These are phyloP conservation scores for Plasmodium sp. DNA, from an alignment of 169 alveolate genomes.

Conservation along the genomic window DNA sequence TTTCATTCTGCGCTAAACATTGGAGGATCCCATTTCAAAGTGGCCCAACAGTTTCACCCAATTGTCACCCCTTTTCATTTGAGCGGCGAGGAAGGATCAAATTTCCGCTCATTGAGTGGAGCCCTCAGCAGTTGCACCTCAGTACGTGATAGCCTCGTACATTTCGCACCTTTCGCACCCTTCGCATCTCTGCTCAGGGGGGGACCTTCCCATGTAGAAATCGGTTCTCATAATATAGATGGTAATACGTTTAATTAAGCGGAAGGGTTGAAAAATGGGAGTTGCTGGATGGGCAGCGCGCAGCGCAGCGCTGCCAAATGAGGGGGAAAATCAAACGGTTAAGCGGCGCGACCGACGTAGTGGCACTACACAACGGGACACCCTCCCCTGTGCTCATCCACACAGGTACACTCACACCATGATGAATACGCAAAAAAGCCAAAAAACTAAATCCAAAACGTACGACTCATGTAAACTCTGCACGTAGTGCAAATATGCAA, in stretches of 20 bases:
- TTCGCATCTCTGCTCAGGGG: background rate
- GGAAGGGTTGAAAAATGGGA: background rate
- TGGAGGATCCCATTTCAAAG: background rate
- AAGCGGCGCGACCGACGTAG: background rate
- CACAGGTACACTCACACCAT: background rate
- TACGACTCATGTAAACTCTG: background rate
- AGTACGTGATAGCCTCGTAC: background rate
- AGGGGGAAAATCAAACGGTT: background rate
- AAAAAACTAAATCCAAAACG: background rate
- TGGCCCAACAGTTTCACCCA: background rate
- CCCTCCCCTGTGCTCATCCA: background rate
- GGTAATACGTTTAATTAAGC: background rate
- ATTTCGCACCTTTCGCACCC: no score
- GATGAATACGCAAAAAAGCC: background rate
- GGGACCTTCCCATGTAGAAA: background rate
- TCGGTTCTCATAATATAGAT: background rate
- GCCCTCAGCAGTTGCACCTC: background rate
- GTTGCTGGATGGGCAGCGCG: background rate
- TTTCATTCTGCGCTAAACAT: background rate
- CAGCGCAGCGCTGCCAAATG: background rate
- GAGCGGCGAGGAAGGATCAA: background rate
- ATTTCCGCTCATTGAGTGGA: background rate
- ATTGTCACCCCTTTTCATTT: background rate
- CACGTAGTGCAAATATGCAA: background rate
- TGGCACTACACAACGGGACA: no score